These are phyloP conservation scores for Exserohilum turcica DNA, from an alignment of 2,329 filamentous ascomycete species.

Conservation along the genomic window DNA sequence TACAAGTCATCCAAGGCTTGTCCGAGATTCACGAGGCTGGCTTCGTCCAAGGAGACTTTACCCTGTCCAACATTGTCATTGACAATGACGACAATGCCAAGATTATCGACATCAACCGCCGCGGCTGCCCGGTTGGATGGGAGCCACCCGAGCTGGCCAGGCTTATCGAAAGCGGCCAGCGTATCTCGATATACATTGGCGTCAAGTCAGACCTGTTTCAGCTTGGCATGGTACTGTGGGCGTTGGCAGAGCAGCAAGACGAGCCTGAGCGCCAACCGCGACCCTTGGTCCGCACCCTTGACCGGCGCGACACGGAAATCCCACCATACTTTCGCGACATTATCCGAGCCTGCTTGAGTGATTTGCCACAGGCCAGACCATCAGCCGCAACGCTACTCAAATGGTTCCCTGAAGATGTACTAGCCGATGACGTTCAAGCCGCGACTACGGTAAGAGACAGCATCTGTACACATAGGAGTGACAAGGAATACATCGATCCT, in stretches of 20 bases:
- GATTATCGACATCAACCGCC: constrained; percentile 97
- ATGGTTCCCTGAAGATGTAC: constrained; percentile 36
- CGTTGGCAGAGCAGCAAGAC: constrained; percentile 82
- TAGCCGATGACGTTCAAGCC: constrained; percentile 20
- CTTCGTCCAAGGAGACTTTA: constrained; percentile 97
- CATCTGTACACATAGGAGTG: constrained; percentile 49
- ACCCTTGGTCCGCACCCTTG: constrained; percentile 58
- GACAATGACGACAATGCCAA: constrained; percentile 83
- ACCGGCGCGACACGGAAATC: constrained; percentile 54
- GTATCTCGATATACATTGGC: constrained; percentile 95
- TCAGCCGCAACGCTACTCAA: constrained; percentile 73
- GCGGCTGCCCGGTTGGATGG: constrained; percentile 97
- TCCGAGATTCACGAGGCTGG: constrained; percentile 94
- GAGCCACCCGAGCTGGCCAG: constrained; percentile 89
- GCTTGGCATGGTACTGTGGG: constrained; percentile 96
- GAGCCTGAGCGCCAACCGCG: constrained; percentile 82
- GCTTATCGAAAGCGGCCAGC: constrained; percentile 84
- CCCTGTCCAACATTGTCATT: constrained; percentile 94
- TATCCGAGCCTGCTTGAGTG: constrained; percentile 76
- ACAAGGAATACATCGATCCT: constrained; percentile 57
- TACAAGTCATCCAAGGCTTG: constrained; percentile 86
- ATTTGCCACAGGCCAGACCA: constrained; percentile 72
- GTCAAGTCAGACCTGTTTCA: constrained; percentile 97
- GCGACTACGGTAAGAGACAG: constrained; percentile 36
- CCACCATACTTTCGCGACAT: constrained; percentile 80